Conservation (phyloP, 1,284 basidiomycete species). For the Sphagnurus paluster region DNA sequence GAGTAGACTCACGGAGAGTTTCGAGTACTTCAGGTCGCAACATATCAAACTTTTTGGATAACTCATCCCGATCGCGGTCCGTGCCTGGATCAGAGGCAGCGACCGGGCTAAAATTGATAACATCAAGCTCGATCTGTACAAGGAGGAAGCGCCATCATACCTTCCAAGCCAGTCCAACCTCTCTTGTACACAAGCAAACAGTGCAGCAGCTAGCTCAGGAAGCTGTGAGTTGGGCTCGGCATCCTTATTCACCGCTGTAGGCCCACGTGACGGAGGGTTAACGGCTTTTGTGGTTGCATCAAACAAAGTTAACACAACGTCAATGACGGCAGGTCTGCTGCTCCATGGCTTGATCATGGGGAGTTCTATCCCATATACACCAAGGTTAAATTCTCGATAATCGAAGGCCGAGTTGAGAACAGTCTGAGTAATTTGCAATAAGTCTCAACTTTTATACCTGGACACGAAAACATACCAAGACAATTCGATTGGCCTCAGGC, state of each 20-base stretch:
- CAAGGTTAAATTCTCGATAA: slow-evolving; percentile 71
- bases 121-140: background rate
- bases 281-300: slow-evolving; percentile 59
- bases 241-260: slow-evolving; percentile 23
- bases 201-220: slow-evolving; percentile 65
- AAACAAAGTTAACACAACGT: slow-evolving; percentile 74
- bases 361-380: slow-evolving; percentile 75
- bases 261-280: slow-evolving; percentile 36
- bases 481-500: slow-evolving; percentile 73
- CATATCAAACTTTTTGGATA: slow-evolving; percentile 65
- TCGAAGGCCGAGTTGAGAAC: slow-evolving; percentile 72
- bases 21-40: slow-evolving; percentile 75
- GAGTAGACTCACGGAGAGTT: slow-evolving; percentile 61
- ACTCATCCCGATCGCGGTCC: slow-evolving; percentile 54
- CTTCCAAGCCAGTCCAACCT: slow-evolving; percentile 68
- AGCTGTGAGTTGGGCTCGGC: slow-evolving; percentile 59
- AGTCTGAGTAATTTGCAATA: slow-evolving; percentile 47
- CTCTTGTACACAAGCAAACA: slow-evolving; percentile 77
- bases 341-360: slow-evolving; percentile 87
- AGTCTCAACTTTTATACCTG: background rate
- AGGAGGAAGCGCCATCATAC: slow-evolving; percentile 35
- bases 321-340: slow-evolving; percentile 65
- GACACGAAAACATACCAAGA: slow-evolving; percentile 55
- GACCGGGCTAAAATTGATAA: slow-evolving; percentile 36
- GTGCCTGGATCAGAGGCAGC: slow-evolving; percentile 45